phyloP scores from a whole-genome alignment of 176 grass and related monocot species.

The Pontederia crassipes region DNA sequence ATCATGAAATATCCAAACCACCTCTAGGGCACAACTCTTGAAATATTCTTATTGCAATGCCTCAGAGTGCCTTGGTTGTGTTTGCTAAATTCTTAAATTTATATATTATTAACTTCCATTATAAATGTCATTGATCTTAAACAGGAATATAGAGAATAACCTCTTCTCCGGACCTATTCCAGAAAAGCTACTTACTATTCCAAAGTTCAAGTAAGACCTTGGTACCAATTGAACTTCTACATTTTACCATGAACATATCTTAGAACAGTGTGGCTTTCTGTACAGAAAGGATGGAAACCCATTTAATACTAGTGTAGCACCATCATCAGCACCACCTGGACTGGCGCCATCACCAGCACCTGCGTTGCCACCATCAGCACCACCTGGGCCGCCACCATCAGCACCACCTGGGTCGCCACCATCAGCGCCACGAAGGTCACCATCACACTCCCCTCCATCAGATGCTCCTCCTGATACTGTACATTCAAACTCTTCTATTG shows the following conservation, averaged over 20 bases:
- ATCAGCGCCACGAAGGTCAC: conserved; percentile 7
- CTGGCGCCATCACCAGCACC: conserved; percentile 7
- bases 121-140: neutral
- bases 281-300: conserved; percentile 94
- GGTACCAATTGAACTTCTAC: neutral
- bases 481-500: conserved; percentile 25
- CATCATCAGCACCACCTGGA: conserved; percentile 39
- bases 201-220: conserved; percentile 81
- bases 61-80: neutral
- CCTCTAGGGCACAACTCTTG: too few relatives aligned
- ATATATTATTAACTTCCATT: neutral
- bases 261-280: conserved; percentile 10
- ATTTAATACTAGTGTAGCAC: conserved; percentile 80
- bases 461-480: neutral
- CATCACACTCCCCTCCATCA: neutral
- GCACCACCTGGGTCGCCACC: conserved; percentile 6
- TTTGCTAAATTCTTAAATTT: neutral
- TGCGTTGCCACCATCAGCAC: conserved; percentile 23
- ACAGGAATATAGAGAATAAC: conserved; percentile 94
- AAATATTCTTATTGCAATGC: neutral
- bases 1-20: too few relatives aligned
- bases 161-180: conserved; percentile 94
- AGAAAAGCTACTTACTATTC: conserved; percentile 56
- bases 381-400: conserved; percentile 27
- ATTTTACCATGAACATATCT: neutral